These are phyloP conservation scores for Gremmenia infestans DNA, from an alignment of 2,329 filamentous ascomycete genomes.

Conservation along the genomic window DNA sequence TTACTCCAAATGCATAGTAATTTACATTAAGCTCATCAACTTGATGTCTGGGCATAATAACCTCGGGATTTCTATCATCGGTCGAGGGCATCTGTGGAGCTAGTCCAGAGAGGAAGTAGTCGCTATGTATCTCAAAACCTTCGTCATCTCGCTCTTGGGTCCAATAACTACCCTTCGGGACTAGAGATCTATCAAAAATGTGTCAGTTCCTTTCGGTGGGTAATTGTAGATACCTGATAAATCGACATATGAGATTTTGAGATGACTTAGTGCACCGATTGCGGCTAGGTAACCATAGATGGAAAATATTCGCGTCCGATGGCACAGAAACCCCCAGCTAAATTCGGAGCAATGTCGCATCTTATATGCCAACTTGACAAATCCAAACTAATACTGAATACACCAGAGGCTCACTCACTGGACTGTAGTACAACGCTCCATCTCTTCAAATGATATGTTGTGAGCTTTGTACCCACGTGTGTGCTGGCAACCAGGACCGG, in stretches of 20 bases:
- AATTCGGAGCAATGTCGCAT: too few species aligned
- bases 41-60: neutral
- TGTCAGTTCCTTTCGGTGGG: neutral
- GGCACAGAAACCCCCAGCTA: too few species aligned
- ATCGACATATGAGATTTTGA: too few species aligned
- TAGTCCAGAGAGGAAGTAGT: constrained; percentile 1
- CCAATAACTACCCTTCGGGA: neutral
- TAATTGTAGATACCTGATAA: neutral
- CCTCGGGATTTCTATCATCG: neutral
- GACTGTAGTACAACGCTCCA: neutral
- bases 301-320: too few species aligned
- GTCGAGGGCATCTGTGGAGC: neutral
- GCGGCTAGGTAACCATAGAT: too few species aligned
- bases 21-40: neutral
- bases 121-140: constrained; percentile 1
- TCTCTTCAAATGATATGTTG: neutral
- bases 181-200: neutral
- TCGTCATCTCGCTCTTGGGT: neutral
- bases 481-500: neutral
- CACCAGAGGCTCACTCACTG: neutral
- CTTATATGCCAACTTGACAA: too few species aligned
- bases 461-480: neutral
- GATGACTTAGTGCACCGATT: too few species aligned
- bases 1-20: neutral
- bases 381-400: too few species aligned